Evolutionary conservation across 2,329 filamentous ascomycete species (phyloP).

Genomic region (Hansfordia pulvinata): DNA sequence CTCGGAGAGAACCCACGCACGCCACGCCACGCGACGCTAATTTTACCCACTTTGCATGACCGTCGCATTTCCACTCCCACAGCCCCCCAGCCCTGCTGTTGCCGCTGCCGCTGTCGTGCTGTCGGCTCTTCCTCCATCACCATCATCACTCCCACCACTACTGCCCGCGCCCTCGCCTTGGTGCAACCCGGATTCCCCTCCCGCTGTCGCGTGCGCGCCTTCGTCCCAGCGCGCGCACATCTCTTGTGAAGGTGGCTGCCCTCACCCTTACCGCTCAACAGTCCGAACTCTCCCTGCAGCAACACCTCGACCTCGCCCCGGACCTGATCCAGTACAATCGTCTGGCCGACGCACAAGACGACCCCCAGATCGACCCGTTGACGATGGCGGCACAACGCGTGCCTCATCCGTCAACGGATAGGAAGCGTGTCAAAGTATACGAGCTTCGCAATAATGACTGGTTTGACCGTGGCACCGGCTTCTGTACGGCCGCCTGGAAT

Average conservation of each 20-base stretch:
- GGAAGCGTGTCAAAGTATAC: constrained; percentile 91
- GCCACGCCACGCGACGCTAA: no score
- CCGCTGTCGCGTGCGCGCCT: constrained; percentile 18
- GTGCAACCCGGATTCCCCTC: no score
- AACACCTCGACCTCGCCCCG: constrained; percentile 42
- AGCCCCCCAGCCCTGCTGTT: no score
- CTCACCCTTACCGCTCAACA: constrained; percentile 41
- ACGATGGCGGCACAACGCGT: constrained; percentile 58
- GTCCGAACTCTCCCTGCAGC: constrained; percentile 43
- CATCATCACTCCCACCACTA: background rate
- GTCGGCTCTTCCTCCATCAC: no score
- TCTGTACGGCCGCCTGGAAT: constrained; percentile 68
- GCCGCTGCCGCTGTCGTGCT: no score
- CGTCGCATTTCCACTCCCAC: no score
- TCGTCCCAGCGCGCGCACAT: constrained; percentile 18
- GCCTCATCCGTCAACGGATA: constrained; percentile 54
- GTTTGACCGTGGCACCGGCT: constrained; percentile 95
- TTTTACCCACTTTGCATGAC: no score
- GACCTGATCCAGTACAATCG: constrained; percentile 35
- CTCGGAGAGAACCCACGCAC: no score
- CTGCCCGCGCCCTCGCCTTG: constrained; percentile 2
- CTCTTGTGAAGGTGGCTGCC: constrained; percentile 33
- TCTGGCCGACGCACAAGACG: constrained; percentile 35
- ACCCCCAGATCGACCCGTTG: constrained; percentile 42
- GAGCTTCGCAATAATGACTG: constrained; percentile 98